phyloP scores from a whole-genome alignment of 192 early-diverging fungal genomes.

The Entrophospora sp. region DNA sequence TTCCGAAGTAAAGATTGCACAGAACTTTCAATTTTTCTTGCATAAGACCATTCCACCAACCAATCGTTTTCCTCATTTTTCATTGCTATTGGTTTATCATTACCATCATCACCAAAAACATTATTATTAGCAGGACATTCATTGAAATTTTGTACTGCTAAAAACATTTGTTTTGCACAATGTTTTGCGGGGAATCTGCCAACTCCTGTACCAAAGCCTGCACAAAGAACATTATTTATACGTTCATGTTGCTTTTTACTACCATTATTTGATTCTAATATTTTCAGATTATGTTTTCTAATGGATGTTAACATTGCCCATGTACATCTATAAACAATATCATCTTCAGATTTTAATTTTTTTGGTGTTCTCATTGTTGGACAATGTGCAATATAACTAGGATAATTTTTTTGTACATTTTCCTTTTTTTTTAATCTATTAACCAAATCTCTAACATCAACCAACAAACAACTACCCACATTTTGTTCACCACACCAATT shows the following conservation, averaged over 20 bases:
- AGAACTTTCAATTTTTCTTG: too few species aligned
- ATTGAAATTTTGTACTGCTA: constrained; percentile 19
- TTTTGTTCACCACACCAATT: constrained; percentile 25
- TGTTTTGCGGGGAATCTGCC: background rate
- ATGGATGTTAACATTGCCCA: constrained; percentile 20
- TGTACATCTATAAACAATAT: constrained; percentile 21
- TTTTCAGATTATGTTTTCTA: constrained; percentile 5
- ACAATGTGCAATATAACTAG: constrained; percentile 16
- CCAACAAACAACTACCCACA: constrained; percentile 19
- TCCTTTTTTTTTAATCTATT: background rate
- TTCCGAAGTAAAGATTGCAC: too few species aligned
- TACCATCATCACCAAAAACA: background rate
- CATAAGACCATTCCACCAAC: background rate
- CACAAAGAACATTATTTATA: constrained; percentile 16
- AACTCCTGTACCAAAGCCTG: constrained; percentile 22
- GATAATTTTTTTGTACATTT: background rate
- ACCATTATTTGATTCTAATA: background rate
- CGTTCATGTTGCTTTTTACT: background rate
- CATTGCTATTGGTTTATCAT: too few species aligned
- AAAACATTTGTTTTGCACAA: constrained; percentile 22
- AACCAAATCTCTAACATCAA: constrained; percentile 14
- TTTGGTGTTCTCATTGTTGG: constrained; percentile 22
- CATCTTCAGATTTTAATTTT: background rate
- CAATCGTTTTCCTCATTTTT: background rate
- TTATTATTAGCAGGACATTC: constrained; percentile 8